These are phyloP conservation scores for Pythium dissotocum DNA, from an alignment of 352 stramenopile species.

Conservation along the genomic window DNA sequence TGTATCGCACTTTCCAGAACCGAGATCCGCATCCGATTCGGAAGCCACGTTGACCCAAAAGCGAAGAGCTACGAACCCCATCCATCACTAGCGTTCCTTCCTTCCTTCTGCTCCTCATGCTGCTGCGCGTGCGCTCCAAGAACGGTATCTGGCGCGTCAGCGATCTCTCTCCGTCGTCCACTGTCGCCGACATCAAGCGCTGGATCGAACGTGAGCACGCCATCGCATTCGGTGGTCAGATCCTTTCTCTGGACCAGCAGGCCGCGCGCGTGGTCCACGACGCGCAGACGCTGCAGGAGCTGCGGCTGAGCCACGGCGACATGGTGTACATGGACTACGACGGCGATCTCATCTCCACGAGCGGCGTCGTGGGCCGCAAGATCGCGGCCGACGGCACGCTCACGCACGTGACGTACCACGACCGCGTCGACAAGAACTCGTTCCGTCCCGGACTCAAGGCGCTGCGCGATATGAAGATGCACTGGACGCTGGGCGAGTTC, in stretches of 20 bases:
- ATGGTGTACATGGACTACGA: slow-evolving; percentile 83
- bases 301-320: slow-evolving; percentile 73
- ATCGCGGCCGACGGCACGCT: slow-evolving; percentile 82
- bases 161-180: slow-evolving; percentile 60
- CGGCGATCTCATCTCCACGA: slow-evolving; percentile 58
- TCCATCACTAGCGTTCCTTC: background rate
- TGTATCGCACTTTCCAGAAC: background rate
- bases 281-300: slow-evolving; percentile 53
- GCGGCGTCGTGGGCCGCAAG: slow-evolving; percentile 57
- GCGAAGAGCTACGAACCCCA: slow-evolving; percentile 1
- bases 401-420: slow-evolving; percentile 76
- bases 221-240: slow-evolving; percentile 50
- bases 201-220: slow-evolving; percentile 77
- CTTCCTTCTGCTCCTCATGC: slow-evolving; percentile 34
- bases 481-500: slow-evolving; percentile 98
- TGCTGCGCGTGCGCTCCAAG: slow-evolving; percentile 86
- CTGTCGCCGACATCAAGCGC: slow-evolving; percentile 69
- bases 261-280: slow-evolving; percentile 37
- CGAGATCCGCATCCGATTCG: background rate
- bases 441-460: slow-evolving; percentile 96
- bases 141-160: slow-evolving; percentile 87
- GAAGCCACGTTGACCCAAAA: background rate
- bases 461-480: slow-evolving; percentile 98
- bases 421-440: slow-evolving; percentile 72
- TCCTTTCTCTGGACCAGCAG: slow-evolving; percentile 60